These are phyloP conservation scores for Didymosphaeria variabile DNA, from an alignment of 2,329 filamentous ascomycete genomes.

Conservation along the genomic window DNA sequence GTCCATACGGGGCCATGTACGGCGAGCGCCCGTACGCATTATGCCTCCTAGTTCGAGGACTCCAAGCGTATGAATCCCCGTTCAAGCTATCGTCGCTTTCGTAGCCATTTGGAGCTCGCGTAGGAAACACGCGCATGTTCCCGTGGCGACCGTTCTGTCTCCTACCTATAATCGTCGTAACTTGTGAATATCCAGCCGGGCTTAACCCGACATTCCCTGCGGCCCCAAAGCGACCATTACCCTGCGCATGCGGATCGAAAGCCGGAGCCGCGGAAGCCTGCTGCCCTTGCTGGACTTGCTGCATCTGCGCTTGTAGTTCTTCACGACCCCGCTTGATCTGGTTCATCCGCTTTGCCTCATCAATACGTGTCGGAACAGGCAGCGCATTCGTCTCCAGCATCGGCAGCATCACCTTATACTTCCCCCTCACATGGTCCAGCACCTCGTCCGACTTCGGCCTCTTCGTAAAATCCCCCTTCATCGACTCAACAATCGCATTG, in stretches of 20 bases:
- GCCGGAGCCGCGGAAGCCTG: neutral
- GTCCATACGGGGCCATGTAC: neutral
- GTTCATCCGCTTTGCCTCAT: neutral
- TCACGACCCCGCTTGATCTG: neutral
- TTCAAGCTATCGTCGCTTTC: neutral
- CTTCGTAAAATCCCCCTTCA: neutral
- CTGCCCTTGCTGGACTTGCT: neutral
- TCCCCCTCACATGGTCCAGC: slow-evolving; percentile 1
- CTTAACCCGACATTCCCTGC: slow-evolving; percentile 4
- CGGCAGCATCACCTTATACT: slow-evolving; percentile 1
- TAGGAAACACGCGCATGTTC: neutral
- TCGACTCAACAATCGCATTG: slow-evolving; percentile 12
- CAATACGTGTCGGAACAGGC: neutral
- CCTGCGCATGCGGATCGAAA: neutral
- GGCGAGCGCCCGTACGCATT: neutral
- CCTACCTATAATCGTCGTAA: neutral
- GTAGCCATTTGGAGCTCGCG: neutral
- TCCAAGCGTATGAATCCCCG: too few species aligned
- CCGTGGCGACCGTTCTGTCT: neutral
- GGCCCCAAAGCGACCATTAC: neutral
- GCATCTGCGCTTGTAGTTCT: neutral
- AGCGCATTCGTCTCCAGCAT: neutral
- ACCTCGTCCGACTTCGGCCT: slow-evolving; percentile 17
- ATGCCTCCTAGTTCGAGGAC: neutral
- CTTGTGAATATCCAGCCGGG: neutral